Evolutionary conservation across 2,329 filamentous ascomycete genomes (phyloP).

Genomic region (Colletotrichum liaoningense): DNA sequence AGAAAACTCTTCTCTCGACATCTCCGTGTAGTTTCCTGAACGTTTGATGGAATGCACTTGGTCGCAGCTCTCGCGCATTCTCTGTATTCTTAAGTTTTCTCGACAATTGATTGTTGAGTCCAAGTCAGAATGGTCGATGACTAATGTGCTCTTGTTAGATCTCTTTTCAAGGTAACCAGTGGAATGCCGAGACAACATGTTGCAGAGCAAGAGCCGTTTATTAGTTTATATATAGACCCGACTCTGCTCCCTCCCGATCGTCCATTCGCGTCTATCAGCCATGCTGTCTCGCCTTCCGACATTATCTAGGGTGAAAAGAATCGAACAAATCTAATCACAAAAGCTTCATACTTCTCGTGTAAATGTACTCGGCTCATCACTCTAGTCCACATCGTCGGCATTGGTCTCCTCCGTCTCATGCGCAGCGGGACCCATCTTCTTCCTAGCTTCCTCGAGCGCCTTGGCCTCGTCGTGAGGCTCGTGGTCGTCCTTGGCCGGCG

Average conservation of each 20-base stretch:
- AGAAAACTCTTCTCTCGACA: not conserved
- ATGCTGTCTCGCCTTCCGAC: not conserved
- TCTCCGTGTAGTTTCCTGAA: not conserved
- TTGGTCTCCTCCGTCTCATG: slow-evolving; percentile 44
- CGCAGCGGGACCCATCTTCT: slow-evolving; percentile 45
- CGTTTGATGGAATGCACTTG: not conserved
- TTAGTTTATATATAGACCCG: not conserved
- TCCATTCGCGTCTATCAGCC: not conserved
- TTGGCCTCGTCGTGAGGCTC: slow-evolving; percentile 46
- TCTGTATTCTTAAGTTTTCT: not conserved
- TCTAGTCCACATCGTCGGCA: slow-evolving; percentile 58
- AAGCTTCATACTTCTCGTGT: not conserved
- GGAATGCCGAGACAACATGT: not conserved
- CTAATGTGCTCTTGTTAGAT: not conserved
- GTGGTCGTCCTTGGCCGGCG: slow-evolving; percentile 38
- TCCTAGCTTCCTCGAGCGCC: slow-evolving; percentile 52
- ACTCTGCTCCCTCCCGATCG: not conserved
- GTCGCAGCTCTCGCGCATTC: too few relatives aligned
- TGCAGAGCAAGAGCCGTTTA: not conserved
- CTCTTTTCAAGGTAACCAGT: not conserved
- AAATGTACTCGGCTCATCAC: not conserved
- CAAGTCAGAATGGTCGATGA: not conserved
- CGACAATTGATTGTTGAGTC: not conserved
- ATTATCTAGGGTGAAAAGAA: not conserved
- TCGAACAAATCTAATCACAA: not conserved